These are phyloP conservation scores for Auxenochlorella pyrenoidosa DNA, from an alignment of 139 green algal species.

Conservation along the genomic window DNA sequence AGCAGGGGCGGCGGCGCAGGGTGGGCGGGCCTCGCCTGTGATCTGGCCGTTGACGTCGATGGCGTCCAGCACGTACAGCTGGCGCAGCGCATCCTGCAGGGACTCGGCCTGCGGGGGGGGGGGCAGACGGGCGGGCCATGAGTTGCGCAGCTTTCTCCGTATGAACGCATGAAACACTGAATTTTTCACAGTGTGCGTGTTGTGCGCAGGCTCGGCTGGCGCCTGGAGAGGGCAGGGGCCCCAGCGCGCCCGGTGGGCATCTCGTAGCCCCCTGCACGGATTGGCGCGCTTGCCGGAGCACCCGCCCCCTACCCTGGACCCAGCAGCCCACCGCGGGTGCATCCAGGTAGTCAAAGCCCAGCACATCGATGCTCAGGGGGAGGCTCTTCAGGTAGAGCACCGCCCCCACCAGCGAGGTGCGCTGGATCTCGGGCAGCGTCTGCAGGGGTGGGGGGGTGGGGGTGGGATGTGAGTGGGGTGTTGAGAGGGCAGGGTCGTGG, in stretches of 20 bases:
- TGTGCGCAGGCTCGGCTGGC: too few species aligned
- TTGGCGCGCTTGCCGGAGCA: too few species aligned
- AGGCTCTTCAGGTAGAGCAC: conserved; percentile 96
- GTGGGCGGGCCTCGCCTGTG: conserved; percentile 41
- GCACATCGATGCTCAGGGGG: conserved; percentile 82
- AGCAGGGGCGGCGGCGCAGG: background rate
- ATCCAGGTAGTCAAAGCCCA: conserved; percentile 97
- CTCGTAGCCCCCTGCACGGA: too few species aligned
- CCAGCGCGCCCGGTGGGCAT: too few species aligned
- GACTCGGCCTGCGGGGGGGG: conserved; percentile 16
- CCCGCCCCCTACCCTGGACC: too few species aligned
- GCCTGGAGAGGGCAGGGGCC: too few species aligned
- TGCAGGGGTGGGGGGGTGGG: background rate
- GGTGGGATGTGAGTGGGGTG: background rate
- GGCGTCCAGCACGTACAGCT: conserved; percentile 91
- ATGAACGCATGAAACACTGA: too few species aligned
- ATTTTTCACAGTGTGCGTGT: too few species aligned
- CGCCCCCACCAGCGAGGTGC: conserved; percentile 81
- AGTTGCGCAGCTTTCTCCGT: too few species aligned
- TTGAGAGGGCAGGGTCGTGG: too few species aligned
- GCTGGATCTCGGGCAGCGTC: conserved; percentile 93
- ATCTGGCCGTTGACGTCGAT: conserved; percentile 87
- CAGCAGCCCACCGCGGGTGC: conserved; percentile 59
- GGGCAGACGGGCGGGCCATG: too few species aligned
- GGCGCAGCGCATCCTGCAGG: conserved; percentile 83